A percentile compares a stretch with the other conserved stretches of the same genome.
Evolutionary conservation across 768 basidiomycete genomes (phyloP).

Genomic region (Hemileccinum rubropunctum): DNA sequence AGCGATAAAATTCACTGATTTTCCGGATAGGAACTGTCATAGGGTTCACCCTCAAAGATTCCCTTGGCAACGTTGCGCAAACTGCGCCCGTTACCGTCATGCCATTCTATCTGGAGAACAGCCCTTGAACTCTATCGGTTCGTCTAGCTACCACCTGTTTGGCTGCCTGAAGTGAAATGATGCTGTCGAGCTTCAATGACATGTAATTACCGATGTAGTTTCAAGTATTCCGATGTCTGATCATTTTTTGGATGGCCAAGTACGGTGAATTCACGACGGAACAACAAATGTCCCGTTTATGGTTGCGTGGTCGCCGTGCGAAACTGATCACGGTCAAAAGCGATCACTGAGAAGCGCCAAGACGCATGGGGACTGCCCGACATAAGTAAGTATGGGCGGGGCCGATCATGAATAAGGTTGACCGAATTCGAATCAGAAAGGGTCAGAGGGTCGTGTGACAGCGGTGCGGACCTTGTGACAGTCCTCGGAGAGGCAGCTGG

Average conservation of each 20-base stretch:
- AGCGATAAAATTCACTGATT: background rate
- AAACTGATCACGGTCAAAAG: background rate
- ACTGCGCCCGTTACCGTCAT: slow-evolving; percentile 43
- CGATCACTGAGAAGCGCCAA: background rate
- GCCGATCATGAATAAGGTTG: background rate
- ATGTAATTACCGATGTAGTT: slow-evolving; percentile 22
- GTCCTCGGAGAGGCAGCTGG: background rate
- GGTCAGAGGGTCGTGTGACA: slow-evolving; percentile 18
- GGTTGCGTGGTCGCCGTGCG: background rate
- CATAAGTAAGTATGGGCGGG: background rate
- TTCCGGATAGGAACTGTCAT: slow-evolving; percentile 41
- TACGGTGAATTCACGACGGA: background rate
- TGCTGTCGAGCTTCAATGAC: background rate
- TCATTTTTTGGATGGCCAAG: no score
- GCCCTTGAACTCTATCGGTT: slow-evolving; percentile 2
- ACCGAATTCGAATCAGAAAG: slow-evolving; percentile 6
- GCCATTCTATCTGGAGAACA: background rate
- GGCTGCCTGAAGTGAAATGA: slow-evolving; percentile 1
- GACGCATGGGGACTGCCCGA: background rate
- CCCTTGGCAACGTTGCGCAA: slow-evolving; percentile 43
- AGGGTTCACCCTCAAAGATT: slow-evolving; percentile 54
- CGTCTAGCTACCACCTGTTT: slow-evolving; percentile 7
- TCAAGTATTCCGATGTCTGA: slow-evolving; percentile 9
- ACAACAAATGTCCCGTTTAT: background rate
- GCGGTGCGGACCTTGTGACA: slow-evolving; percentile 2